Base-by-base conservation (phyloP, 2,329 filamentous ascomycete species). In the Aurifilum marmelostoma region DNA sequence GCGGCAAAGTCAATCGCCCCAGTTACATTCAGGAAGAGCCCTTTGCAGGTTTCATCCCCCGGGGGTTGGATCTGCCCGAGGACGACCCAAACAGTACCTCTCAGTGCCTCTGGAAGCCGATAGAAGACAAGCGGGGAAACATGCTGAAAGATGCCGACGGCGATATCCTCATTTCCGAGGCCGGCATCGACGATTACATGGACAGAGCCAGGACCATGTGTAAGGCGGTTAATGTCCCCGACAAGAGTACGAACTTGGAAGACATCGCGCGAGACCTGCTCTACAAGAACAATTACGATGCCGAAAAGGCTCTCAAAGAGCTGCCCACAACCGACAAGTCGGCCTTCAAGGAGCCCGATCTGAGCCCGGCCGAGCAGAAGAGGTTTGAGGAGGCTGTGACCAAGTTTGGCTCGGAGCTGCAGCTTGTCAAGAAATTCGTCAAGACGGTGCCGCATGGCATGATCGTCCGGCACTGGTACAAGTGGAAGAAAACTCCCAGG, bases 1-100 rank as follows among this genome's bases (percentile, higher is more conserved):
- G 89, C 54, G 90, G 73, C 89, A 90, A 71, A n/a, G n/a, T n/a
- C 93, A 94, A 67, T 72, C 90, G 94, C 27, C 95, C 95, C 0
- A 96, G 94, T 79, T 97, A 94, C 93, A 87, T 98, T 41, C 90
- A 97, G 82, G 96, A 98, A 75, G 93, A 96, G 77, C 96, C 96
- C 0, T 81, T 88, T 3, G 21, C 64, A 2, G 96, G 96, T 8
- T 99, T 97, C 77, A 86, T 97, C 24, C 87, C 87, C 65, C 91
- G 96, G 69, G 96, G 96, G 34, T 92, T 94, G 74, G 95, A 98
- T 77, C 77, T 86, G 78, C 79, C 86, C 75, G 84, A 91, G 73
- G 87, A 91, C 71, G 92, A 97, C 75, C 87, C 91, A 14, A 87
- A 87, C 60, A 91, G 90, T 74, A 97, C 94, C 0, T 88, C 93